Conservation (phyloP, 352 stramenopile species). For the Globisporangium irregulare region DNA sequence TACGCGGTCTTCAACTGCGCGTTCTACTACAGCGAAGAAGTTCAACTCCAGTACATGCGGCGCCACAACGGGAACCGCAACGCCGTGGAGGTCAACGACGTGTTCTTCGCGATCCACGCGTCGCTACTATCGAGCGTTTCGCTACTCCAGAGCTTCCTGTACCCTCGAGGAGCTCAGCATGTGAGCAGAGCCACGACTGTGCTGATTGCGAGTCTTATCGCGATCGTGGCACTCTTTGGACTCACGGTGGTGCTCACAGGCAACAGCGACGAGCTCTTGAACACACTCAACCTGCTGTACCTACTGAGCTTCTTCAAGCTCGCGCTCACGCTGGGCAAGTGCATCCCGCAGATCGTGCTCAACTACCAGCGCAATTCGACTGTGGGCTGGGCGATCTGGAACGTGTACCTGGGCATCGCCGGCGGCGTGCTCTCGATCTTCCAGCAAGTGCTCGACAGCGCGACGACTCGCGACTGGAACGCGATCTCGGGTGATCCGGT, state of each 20-base stretch:
- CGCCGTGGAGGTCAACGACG: conserved; percentile 88
- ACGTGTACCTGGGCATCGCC: conserved; percentile 96
- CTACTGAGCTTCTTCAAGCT: conserved; percentile 95
- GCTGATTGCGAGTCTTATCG: conserved; percentile 48
- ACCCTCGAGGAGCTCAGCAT: conserved; percentile 59
- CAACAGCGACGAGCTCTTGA: conserved; percentile 51
- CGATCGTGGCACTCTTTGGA: conserved; percentile 55
- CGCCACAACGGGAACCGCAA: conserved; percentile 78
- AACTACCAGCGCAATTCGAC: conserved; percentile 96
- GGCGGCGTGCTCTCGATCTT: conserved; percentile 89
- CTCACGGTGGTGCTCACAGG: conserved; percentile 37
- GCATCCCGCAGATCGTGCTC: conserved; percentile 93
- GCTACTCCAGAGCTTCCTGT: conserved; percentile 91
- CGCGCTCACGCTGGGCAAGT: conserved; percentile 94
- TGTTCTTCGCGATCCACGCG: conserved; percentile 95
- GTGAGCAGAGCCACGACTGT: conserved; percentile 62
- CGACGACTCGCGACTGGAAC: conserved; percentile 89
- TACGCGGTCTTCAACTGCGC: conserved; percentile 93
- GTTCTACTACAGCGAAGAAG: conserved; percentile 88
- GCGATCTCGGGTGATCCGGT: conserved; percentile 95
- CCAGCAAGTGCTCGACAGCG: conserved; percentile 93
- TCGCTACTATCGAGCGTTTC: conserved; percentile 85
- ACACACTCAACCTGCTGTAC: conserved; percentile 92
- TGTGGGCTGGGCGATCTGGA: conserved; percentile 95
- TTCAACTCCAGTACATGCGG: conserved; percentile 89